A percentile compares a stretch with the other conserved stretches of the same genome.
phyloP scores from a whole-genome alignment of 352 stramenopile species.

The Phytophthora citrophthora region DNA sequence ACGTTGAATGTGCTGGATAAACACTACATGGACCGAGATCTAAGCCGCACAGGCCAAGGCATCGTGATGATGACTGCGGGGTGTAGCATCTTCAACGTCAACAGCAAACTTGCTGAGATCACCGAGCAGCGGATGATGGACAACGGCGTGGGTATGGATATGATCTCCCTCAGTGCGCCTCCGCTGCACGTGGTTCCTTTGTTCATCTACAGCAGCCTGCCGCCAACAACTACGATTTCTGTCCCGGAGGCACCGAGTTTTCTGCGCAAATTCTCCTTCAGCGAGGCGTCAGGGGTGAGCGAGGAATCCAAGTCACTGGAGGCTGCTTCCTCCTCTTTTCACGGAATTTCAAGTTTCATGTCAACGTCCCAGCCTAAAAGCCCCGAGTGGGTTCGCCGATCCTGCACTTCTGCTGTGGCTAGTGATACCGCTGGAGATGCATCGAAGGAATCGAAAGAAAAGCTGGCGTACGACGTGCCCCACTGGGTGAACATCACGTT shows the following conservation, averaged over 20 bases:
- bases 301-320: constrained; percentile 28
- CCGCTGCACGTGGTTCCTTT: constrained; percentile 98
- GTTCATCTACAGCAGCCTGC: constrained; percentile 89
- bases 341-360: constrained; percentile 9
- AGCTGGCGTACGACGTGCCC: constrained; percentile 88
- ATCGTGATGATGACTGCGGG: constrained; percentile 97
- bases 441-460: constrained; percentile 4
- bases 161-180: constrained; percentile 94
- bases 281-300: constrained; percentile 15
- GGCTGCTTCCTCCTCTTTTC: constrained; percentile 19
- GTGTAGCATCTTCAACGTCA: constrained; percentile 96
- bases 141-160: constrained; percentile 99
- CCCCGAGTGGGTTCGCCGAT: constrained; percentile 23
- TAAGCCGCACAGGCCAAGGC: constrained; percentile 95
- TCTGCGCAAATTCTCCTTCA: constrained; percentile 25
- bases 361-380: constrained; percentile 34
- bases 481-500: constrained; percentile 95
- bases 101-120: constrained; percentile 92
- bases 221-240: neutral
- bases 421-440: neutral
- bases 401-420: constrained; percentile 11
- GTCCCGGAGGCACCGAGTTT: constrained; percentile 15
- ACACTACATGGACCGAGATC: constrained; percentile 98
- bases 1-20: constrained; percentile 98
- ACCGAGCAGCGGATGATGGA: constrained; percentile 99